Percentiles rank a stretch among this genome's conserved stretches.
Evolutionary conservation across 2,329 filamentous ascomycete species (phyloP).

Genomic region (Hymenoscyphus fructigenus): DNA sequence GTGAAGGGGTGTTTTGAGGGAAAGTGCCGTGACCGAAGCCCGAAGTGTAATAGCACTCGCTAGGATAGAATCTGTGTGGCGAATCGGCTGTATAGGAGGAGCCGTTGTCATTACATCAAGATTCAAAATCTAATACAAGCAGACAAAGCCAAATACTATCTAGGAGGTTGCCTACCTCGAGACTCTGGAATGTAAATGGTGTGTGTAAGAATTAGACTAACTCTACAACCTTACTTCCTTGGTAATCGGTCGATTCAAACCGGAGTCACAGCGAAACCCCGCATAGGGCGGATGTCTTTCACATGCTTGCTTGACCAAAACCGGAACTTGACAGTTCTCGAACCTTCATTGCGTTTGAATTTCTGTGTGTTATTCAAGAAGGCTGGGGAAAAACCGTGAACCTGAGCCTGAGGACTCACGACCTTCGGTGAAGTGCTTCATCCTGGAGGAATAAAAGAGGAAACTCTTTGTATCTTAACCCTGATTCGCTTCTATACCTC

Average conservation of each 20-base stretch:
- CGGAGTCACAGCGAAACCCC: not conserved
- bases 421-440: constrained; percentile 1
- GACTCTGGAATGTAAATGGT: constrained; percentile 17
- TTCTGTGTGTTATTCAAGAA: not conserved
- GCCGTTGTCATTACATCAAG: not conserved
- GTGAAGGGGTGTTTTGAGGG: constrained; percentile 24
- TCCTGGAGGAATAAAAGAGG: not conserved
- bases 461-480: not conserved
- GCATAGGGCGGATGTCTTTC: not conserved
- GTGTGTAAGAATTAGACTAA: not conserved
- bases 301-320: not conserved
- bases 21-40: constrained; percentile 17
- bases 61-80: constrained; percentile 23
- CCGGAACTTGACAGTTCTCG: not conserved
- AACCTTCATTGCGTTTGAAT: no score
- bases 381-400: not conserved
- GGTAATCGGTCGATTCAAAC: not conserved
- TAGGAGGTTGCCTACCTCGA: constrained; percentile 21
- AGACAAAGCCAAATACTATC: constrained; percentile 14
- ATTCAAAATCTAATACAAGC: constrained; percentile 9
- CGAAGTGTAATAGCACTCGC: constrained; percentile 19
- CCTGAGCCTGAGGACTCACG: not conserved
- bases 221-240: not conserved
- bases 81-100: constrained; percentile 22
- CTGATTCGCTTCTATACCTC: constrained; percentile 9